A percentile compares a stretch with the other conserved stretches of the same genome.
These are phyloP conservation scores for Gypsophila paniculata DNA, from an alignment of 179 eudicot species.

Conservation along the genomic window DNA sequence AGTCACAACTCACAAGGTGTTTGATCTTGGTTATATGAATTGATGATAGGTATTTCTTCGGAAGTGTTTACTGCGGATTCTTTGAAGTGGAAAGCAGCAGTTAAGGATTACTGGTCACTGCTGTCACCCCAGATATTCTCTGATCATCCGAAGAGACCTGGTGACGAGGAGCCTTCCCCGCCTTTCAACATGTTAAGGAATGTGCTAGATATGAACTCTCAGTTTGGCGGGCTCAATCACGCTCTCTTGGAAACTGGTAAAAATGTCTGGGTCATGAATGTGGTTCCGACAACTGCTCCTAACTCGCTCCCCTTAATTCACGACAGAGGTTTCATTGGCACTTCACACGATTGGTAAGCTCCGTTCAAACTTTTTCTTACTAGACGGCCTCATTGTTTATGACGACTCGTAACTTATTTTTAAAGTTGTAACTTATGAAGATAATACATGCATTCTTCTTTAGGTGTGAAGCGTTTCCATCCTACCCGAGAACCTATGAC, in stretches of 20 bases:
- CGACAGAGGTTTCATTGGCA: conserved; percentile 86
- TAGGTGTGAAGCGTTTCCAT: conserved; percentile 98
- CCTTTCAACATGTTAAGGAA: conserved; percentile 95
- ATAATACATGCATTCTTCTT: not conserved
- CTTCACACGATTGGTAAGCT: conserved; percentile 84
- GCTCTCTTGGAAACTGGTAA: conserved; percentile 75
- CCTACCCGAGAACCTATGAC: conserved; percentile 93
- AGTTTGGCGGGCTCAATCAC: conserved; percentile 78
- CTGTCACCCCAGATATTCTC: conserved; percentile 93
- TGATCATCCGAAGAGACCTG: conserved; percentile 99
- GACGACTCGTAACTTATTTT: not conserved
- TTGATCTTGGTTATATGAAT: conserved; percentile 14
- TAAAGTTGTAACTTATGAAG: no score
- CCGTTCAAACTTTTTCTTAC: not conserved
- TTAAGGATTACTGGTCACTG: conserved; percentile 85
- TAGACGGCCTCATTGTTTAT: not conserved
- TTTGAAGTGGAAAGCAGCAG: conserved; percentile 61
- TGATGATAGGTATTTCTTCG: conserved; percentile 47
- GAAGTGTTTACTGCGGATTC: conserved; percentile 76
- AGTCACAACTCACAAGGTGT: not conserved
- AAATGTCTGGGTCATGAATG: conserved; percentile 99
- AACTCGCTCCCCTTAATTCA: conserved; percentile 72
- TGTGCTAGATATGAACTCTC: conserved; percentile 96
- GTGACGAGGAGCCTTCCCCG: conserved; percentile 97
- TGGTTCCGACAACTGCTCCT: conserved; percentile 73